These are phyloP conservation scores for Golubevia pallescens DNA, from an alignment of 1,284 basidiomycete genomes.

Conservation along the genomic window DNA sequence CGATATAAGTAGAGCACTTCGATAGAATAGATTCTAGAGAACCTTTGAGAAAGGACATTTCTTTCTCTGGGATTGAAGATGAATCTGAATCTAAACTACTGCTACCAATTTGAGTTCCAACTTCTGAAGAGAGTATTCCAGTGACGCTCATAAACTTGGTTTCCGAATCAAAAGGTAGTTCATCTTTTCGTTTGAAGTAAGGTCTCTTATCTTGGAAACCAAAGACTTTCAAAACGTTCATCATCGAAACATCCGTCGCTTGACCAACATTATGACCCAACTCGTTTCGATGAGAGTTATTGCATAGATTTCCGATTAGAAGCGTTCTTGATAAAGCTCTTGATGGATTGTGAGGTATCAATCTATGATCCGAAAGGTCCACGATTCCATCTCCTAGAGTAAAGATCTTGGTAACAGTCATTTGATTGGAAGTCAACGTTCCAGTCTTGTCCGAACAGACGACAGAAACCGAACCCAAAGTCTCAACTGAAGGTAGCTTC, in stretches of 20 bases:
- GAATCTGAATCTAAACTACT: constrained; percentile 1
- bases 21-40: constrained; percentile 50
- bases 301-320: constrained; percentile 53
- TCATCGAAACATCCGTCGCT: constrained; percentile 55
- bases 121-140: constrained; percentile 13
- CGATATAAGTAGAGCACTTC: constrained; percentile 33
- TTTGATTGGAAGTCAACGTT: constrained; percentile 59
- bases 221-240: constrained; percentile 34
- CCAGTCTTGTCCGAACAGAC: constrained; percentile 64
- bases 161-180: constrained; percentile 52
- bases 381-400: constrained; percentile 45
- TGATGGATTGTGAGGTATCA: constrained; percentile 27
- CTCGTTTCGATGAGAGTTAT: constrained; percentile 48
- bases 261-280: constrained; percentile 49
- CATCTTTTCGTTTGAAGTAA: constrained; percentile 39
- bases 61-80: constrained; percentile 22
- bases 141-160: constrained; percentile 54
- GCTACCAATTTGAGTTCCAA: neutral
- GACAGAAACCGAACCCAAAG: constrained; percentile 55
- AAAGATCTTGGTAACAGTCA: constrained; percentile 50
- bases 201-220: constrained; percentile 41
- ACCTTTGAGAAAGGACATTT: constrained; percentile 45
- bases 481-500: constrained; percentile 58
- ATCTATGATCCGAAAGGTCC: constrained; percentile 14
- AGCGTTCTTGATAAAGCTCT: constrained; percentile 32